These are phyloP conservation scores for Cudoniella acicularis DNA, from an alignment of 495 filamentous ascomycete species.

Conservation along the genomic window DNA sequence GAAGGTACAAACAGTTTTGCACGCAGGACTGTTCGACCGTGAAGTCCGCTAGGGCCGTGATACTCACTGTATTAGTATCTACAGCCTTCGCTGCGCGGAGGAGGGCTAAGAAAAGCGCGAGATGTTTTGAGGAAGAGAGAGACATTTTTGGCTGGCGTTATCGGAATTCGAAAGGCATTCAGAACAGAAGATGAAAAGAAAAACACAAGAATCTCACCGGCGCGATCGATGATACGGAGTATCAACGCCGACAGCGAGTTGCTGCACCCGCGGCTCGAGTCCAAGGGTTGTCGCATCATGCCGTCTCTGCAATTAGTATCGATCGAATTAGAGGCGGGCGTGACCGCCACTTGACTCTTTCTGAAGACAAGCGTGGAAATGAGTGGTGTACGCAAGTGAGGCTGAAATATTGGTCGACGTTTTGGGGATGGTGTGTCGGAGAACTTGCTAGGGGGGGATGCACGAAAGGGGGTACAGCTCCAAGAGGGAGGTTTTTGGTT, in stretches of 20 bases:
- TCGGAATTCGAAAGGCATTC: neutral
- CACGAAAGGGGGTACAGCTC: neutral
- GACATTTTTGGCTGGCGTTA: no score
- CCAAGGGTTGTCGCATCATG: no score
- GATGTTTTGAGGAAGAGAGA: neutral
- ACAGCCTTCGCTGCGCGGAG: neutral
- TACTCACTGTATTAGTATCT: neutral
- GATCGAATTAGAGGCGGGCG: neutral
- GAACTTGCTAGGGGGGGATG: neutral
- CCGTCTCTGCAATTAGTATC: neutral
- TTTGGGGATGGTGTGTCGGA: neutral
- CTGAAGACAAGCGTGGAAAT: neutral
- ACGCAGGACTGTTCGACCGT: neutral
- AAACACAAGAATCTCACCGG: neutral
- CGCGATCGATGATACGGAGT: no score
- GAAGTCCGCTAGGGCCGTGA: neutral
- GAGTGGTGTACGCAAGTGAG: neutral
- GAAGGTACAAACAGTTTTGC: neutral
- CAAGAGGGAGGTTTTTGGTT: neutral
- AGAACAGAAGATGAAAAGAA: neutral
- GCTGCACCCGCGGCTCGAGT: no score
- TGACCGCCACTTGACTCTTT: neutral
- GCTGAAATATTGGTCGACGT: neutral
- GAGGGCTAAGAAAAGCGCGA: neutral
- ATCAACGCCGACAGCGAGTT: no score